Base-by-base conservation (phyloP, 306 rosid genomes). In the Macrotyloma uniflorum region DNA sequence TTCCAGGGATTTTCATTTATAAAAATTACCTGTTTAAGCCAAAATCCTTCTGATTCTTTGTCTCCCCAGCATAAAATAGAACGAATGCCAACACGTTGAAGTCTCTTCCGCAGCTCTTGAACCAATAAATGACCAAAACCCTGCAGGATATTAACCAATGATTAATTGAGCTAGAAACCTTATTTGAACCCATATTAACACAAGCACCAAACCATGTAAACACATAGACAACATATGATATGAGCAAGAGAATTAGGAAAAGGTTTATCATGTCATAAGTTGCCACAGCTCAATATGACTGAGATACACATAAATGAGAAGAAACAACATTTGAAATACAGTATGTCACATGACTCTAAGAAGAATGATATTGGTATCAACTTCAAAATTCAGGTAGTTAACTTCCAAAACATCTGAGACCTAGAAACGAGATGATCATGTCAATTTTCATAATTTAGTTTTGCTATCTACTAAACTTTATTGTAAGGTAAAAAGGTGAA, bases 41-140 rank as follows among this genome's bases (percentile, higher is more conserved):
- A 91, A 87, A 94, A 94, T 23, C 87, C 91, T 90, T 91, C 94
- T 67, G 98, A 94, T 83, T 90, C 97, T 85, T 88, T 81, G 89
- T 94, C 98, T 53, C 97, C 98, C 97, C 98, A 94, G 55, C 97
- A 94, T 78, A 91, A 85, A 81, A 94, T 86, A 67, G 96, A 81
- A 76, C 88, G 83, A 47, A 91, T 57, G 14, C 98, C 98, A 84
- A 94, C 94, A 88, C 79, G 80, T 57, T 85, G 87, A 83, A 94
- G 93, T 82, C 98, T 90, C 80, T 76, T 88, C 68, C 63, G 70
- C 70, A 94, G 79, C 84, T 94, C 97, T 84, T 73, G 38, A 62
- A 85, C 92, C 90, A 94, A 70, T 45, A 74, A 20, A 70, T 68
- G 86, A 58, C 98, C 94, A 81, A 89, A 84, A 81, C 98, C 97